Conservation (phyloP, 768 basidiomycete genomes). For the Serendipita sp. region DNA sequence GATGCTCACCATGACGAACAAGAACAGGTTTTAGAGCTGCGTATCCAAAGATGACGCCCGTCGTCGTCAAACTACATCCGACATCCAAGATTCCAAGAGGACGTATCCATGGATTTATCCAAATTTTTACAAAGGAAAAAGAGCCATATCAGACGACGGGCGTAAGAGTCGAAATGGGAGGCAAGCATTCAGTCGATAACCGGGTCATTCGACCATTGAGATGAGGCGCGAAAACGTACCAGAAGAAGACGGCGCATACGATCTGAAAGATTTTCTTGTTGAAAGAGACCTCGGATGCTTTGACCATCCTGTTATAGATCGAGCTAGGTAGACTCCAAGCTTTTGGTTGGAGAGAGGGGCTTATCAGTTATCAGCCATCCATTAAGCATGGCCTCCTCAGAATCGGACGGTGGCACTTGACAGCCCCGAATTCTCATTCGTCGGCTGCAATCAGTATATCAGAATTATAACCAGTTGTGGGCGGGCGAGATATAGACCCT, state of each 20-base stretch:
- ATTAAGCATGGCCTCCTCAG: too few relatives aligned
- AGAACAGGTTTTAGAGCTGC: conserved; percentile 23
- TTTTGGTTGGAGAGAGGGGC: too few relatives aligned
- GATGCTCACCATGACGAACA: conserved; percentile 14
- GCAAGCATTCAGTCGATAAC: not conserved
- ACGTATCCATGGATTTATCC: not conserved
- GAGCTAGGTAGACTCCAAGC: too few relatives aligned
- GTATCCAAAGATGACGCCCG: conserved; percentile 21
- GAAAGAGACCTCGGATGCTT: conserved; percentile 2
- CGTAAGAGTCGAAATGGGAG: not conserved
- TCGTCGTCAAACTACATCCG: not conserved
- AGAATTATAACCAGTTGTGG: too few relatives aligned
- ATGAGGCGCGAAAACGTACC: not conserved
- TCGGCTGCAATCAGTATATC: too few relatives aligned
- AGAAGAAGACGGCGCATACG: not conserved
- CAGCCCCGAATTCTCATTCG: too few relatives aligned
- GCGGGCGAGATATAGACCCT: too few relatives aligned
- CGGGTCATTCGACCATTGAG: too few relatives aligned
- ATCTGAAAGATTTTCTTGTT: conserved; percentile 4
- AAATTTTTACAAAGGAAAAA: not conserved
- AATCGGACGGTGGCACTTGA: too few relatives aligned
- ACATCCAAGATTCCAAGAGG: not conserved
- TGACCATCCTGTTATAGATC: not conserved
- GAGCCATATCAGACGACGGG: too few relatives aligned
- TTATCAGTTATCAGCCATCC: too few relatives aligned